Evolutionary conservation across 169 alveolate species (phyloP).

Genomic region (Plasmodium gonderi): DNA sequence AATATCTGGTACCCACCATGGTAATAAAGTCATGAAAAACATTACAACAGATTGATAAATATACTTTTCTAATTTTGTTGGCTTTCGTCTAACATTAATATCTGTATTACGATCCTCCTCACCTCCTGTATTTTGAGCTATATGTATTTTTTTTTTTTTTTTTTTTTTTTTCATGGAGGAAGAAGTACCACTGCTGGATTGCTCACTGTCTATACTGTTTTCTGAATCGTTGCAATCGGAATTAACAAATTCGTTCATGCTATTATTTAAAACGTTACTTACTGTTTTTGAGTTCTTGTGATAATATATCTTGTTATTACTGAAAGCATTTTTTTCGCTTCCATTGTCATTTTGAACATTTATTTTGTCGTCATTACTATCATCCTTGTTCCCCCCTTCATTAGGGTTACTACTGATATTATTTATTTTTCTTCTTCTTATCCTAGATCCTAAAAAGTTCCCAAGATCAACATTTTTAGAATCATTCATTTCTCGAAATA

Average conservation of each 20-base stretch:
- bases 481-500: background rate
- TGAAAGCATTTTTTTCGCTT: background rate
- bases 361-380: background rate
- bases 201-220: background rate
- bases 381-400: constrained; percentile 6
- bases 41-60: constrained; percentile 81
- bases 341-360: constrained; percentile 12
- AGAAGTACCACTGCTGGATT: background rate
- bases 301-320: constrained; percentile 1
- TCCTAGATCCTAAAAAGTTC: background rate
- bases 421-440: background rate
- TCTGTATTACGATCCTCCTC: background rate
- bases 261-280: constrained; percentile 20
- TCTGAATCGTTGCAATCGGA: constrained; percentile 14
- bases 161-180: background rate
- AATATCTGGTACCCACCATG: constrained; percentile 88
- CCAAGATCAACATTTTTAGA: background rate
- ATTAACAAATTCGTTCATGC: constrained; percentile 30
- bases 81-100: constrained; percentile 57
- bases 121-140: background rate
- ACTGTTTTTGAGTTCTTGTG: constrained; percentile 29
- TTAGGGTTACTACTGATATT: background rate
- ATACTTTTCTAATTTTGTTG: constrained; percentile 72
- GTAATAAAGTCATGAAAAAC: constrained; percentile 81
- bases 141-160: background rate